Evolutionary conservation across 2,329 filamentous ascomycete genomes (phyloP), one percentile per base, ranked within the genome.

Genomic region (Colletotrichum sublineola): DNA sequence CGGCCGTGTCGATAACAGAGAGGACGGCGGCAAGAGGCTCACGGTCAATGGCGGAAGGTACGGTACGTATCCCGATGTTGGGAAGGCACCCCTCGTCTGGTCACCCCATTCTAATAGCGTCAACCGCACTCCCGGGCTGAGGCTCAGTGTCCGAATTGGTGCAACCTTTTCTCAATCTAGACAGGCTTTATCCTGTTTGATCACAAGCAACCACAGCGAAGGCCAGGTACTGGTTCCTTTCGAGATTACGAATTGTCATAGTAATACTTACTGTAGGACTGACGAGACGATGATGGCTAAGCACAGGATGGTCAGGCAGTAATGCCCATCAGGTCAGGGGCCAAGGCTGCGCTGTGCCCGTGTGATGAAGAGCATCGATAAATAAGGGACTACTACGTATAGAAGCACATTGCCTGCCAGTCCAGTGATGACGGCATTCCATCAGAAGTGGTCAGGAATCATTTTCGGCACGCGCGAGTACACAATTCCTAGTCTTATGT

Each of bases 381-480:
- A 50, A 69, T 24, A 38, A 64, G 53, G 56, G 56, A 60, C 3
- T n/a, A 24, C 24, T 24, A 24, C 24, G 33, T 48, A 42, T 31
- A 64, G 44, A 56, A 11, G 56, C 55, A 61, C 33, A 36, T 31
- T 42, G 33, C 40, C n/a, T 31, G 42, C 60, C 60, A 70, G 58
- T 46, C 65, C 31, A 68, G 58, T 48, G 44, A 33, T 63, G 31
- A 33, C 33, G 42, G 44, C 42, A 36, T 63, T 44, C 62, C 46
- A 48, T 12, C 52, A 44, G 58, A 63, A 18, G 64, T 46, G 57
- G 42, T 42, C 40, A 31, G 33, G n/a, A 60, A 63, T 46, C 42
- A 44, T 69, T 64, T 55, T 69, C 69, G 61, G 69, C 60, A 69
- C 57, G 44, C 44, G n/a, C 44, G 20, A 46, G 20, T n/a, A 46